Conservation (phyloP, 2,329 filamentous ascomycete species). For the Colletotrichum cordylinicola region DNA sequence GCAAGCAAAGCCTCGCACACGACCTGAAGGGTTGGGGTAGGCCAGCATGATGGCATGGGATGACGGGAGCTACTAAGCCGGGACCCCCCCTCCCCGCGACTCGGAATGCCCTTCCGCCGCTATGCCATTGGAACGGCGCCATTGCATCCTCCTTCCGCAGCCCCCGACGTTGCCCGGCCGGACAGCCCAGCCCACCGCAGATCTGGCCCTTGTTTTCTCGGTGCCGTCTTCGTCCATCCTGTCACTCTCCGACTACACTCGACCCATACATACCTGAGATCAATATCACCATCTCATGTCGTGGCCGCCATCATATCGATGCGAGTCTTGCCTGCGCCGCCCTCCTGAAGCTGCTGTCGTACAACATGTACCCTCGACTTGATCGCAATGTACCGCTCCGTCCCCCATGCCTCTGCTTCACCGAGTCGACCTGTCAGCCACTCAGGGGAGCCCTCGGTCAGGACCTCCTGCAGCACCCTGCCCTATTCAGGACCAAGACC, state of each 20-base stretch:
- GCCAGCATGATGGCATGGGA: neutral
- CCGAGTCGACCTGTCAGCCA: slow-evolving; percentile 13
- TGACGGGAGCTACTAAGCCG: neutral
- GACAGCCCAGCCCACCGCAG: neutral
- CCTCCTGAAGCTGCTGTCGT: neutral
- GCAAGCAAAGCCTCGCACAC: neutral
- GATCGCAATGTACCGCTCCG: neutral
- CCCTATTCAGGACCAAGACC: slow-evolving; percentile 5
- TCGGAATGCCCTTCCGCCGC: neutral
- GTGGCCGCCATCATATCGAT: neutral
- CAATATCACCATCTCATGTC: neutral
- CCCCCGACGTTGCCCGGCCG: neutral
- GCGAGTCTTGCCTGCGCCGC: neutral
- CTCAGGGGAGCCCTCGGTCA: slow-evolving; percentile 12
- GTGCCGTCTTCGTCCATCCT: neutral
- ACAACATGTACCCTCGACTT: slow-evolving; percentile 7
- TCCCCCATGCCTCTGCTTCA: slow-evolving; percentile 7
- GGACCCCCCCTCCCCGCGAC: neutral
- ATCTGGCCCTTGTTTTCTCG: neutral
- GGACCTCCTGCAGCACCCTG: slow-evolving; percentile 8
- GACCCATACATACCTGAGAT: neutral
- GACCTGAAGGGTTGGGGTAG: neutral
- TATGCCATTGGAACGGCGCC: neutral
- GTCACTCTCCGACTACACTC: neutral
- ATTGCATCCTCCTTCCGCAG: neutral